Conservation (phyloP, 202 grass and related monocot species). For the Brachypodium distachyon region DNA sequence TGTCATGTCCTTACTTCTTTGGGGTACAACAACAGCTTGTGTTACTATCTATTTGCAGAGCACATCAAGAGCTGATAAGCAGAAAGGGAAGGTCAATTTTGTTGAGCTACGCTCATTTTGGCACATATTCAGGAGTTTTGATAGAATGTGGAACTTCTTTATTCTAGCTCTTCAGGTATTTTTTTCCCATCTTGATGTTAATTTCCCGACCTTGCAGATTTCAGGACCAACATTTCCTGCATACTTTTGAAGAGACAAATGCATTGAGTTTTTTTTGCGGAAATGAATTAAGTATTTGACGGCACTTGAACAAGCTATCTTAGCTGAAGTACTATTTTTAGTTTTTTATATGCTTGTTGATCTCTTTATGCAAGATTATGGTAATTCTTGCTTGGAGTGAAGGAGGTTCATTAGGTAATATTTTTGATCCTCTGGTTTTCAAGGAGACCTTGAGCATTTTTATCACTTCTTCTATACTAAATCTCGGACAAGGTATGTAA, state of each 20-base stretch:
- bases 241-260: conserved; percentile 7
- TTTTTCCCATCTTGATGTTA: neutral
- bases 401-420: conserved; percentile 50
- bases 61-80: conserved; percentile 33
- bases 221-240: neutral
- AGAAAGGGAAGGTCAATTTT: conserved; percentile 92
- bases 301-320: neutral
- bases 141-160: conserved; percentile 94
- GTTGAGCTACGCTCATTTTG: conserved; percentile 93
- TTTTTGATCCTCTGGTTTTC: conserved; percentile 63
- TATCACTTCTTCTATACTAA: conserved; percentile 76
- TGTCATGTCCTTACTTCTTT: neutral
- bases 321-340: conserved; percentile 6
- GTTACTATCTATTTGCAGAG: conserved; percentile 23
- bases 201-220: neutral
- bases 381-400: conserved; percentile 91
- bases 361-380: conserved; percentile 57
- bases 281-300: neutral
- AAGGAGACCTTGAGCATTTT: conserved; percentile 86
- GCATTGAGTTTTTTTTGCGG: neutral
- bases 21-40: neutral
- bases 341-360: conserved; percentile 1
- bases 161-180: conserved; percentile 85
- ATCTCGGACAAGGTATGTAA: conserved; percentile 76
- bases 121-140: conserved; percentile 96